A percentile compares a stretch with the other conserved stretches of the same genome.
phyloP scores from a whole-genome alignment of 169 alveolate species.

The Plasmodium chabaudi region DNA sequence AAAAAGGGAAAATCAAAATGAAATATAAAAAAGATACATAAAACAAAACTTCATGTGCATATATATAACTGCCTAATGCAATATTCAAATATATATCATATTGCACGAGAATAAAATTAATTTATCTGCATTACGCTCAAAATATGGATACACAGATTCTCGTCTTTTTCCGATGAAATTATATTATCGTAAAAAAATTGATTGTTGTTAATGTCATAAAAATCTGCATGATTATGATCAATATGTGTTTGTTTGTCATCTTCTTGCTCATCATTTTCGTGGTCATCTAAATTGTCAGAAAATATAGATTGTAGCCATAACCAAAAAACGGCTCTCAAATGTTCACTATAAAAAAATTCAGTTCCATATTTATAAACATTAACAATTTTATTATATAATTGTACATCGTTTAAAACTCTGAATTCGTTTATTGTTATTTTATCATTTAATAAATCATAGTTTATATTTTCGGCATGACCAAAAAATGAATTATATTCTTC shows the following conservation, averaged over 20 bases:
- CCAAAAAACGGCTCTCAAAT: constrained; percentile 69
- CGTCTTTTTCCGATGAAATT: background rate
- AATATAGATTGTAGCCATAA: constrained; percentile 71
- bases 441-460: constrained; percentile 38
- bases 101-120: background rate
- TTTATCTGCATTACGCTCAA: constrained; percentile 7
- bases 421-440: constrained; percentile 53
- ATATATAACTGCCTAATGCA: background rate
- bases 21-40: background rate
- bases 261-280: background rate
- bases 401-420: constrained; percentile 14
- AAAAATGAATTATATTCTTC: background rate
- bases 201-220: constrained; percentile 35
- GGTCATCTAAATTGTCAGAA: constrained; percentile 3
- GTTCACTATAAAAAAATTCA: constrained; percentile 34
- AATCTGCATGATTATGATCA: background rate
- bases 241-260: background rate
- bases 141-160: constrained; percentile 14
- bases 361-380: constrained; percentile 48
- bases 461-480: constrained; percentile 16
- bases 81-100: background rate
- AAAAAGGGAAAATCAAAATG: constrained; percentile 1
- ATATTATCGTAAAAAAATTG: constrained; percentile 46
- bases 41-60: no score
- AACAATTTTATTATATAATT: constrained; percentile 38